Evolutionary conservation across 23 red algal genomes (phyloP).

Genomic region (Gracilaria gracilis): DNA sequence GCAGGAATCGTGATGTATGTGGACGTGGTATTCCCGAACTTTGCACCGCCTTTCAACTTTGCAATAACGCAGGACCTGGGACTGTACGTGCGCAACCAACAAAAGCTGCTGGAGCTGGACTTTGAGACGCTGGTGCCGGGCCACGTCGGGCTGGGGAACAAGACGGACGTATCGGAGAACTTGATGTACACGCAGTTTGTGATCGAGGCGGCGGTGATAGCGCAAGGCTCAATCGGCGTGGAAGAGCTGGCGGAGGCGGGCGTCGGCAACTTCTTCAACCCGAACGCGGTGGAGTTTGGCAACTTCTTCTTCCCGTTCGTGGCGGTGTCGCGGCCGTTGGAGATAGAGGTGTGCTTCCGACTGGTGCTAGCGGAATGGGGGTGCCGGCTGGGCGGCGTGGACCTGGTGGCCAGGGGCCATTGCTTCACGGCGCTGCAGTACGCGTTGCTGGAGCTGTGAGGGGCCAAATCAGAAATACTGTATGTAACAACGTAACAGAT

Average conservation of each 20-base stretch:
- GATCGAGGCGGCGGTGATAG: constrained; percentile 11
- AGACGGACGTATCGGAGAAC: not conserved
- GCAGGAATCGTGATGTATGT: constrained; percentile 20
- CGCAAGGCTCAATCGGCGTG: not conserved
- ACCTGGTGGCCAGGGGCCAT: constrained; percentile 26
- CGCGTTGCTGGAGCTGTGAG: constrained; percentile 15
- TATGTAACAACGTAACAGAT: no score
- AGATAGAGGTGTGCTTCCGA: constrained; percentile 28
- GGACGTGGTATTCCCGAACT: constrained; percentile 54
- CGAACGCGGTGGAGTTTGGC: constrained; percentile 24
- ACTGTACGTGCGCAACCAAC: constrained; percentile 18
- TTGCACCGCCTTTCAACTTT: constrained; percentile 13
- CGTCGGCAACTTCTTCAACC: not conserved
- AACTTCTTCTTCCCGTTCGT: constrained; percentile 42
- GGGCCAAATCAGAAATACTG: constrained; percentile 50
- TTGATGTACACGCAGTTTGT: constrained; percentile 24
- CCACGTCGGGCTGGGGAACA: constrained; percentile 18
- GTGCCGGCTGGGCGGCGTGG: constrained; percentile 52
- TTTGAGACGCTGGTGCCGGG: constrained; percentile 36
- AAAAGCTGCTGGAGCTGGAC: constrained; percentile 21
- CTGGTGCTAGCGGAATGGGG: constrained; percentile 62
- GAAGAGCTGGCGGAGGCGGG: not conserved
- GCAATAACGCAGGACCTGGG: constrained; percentile 39
- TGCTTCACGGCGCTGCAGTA: constrained; percentile 34
- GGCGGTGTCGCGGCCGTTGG: not conserved